Base-by-base conservation (phyloP, 352 stramenopile genomes). In the Phytophthora hibernalis region DNA sequence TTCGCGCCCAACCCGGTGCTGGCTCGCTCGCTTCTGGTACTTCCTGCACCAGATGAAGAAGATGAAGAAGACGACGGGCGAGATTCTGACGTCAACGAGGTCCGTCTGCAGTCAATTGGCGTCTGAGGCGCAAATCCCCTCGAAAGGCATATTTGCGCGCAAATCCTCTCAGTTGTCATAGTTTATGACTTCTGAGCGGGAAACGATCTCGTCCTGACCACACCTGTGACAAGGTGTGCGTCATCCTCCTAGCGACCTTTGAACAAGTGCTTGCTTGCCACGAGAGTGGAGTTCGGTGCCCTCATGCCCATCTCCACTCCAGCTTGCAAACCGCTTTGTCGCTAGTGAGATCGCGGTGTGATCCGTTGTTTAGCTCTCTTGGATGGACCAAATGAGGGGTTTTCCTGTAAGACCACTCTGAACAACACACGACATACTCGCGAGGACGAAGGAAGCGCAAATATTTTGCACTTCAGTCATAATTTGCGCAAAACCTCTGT, bases 1-100 rank as follows among this genome's bases (percentile, higher is more conserved):
- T 99, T 99, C 80, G 97, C 96, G 31, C 93, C 97, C 54, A 99
- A 99, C 86, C 72, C 89, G 63, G 97, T 99, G 62, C 94, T 98
- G 61, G 98, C 97, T 70, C 99, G 99, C 90, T 99, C 97, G 98
- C 80, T 99, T 99, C 92, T 99, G 98, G 98, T 99, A 99, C 90
- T 99, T 99, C 88, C 96, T 99, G 77, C 97, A 99, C 84, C 97
- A 99, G 90, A 99, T 99, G 90, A 96, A 98, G 75, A 99, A 99
- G 92, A 99, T 99, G 97, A 99, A 99, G 96, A 99, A 99, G 93
- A 99, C 97, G 57, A 99, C 98, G 52, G 98, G 98, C 80, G 97
- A 99, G 85, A 99, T 99, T 81, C 85, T 99, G 55, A 99, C 83
- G 86, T 99, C 68, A 98, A 99, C 78, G 97, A 99, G 92, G 92